Base-by-base conservation (phyloP, 805 yeast species). In the Lipomyces starkeyi region DNA sequence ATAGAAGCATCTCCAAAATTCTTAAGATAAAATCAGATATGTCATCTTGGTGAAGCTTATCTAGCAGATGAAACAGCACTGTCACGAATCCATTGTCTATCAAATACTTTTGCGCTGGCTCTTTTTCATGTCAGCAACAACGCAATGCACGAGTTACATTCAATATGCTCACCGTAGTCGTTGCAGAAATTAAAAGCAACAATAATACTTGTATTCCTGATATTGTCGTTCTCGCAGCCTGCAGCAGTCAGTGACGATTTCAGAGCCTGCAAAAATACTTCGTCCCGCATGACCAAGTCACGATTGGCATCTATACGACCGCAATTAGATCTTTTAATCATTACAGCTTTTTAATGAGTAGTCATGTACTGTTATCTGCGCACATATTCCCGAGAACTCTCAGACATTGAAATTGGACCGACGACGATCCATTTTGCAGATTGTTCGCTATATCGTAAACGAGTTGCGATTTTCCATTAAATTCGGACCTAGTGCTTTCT, bases 301-400 rank as follows among this genome's bases (percentile, higher is more conserved):
- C 59, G 37, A 53, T 56, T 56, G 22, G n/a, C 14, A 35, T 56
- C 59, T 56, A 25, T 13, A 37, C 5, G 6, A 37, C 17, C 5
- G 17, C 3, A 13, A 37, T 37, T 37, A 37, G 43, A 13, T 9
- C 43, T 13, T 27, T 37, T 13, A 9, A 13, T 37, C 43, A 37
- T 3, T 17, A 59, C 68, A 14, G 59, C 2, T 29, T 61, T 22
- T 17, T 34, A 22, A 56, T 22, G 32, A 64, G 55, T 25, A 25
- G 35, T 13, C 3, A 20, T 53, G n/a, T 61, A 65, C 69, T 59
- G 49, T 65, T 58, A 25, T 65, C 69, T 2, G 63, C 69, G 57
- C 65, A 65, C 8, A 62, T 40, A 27, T 65, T 65, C 8, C 32
- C 65, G 9, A 65, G 49, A 8, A 65, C 65, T 7, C 69, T 61